A percentile compares a stretch with the other conserved stretches of the same genome.
Evolutionary conservation across 352 stramenopile species (phyloP).

Genomic region (Aphanomyces astaci): DNA sequence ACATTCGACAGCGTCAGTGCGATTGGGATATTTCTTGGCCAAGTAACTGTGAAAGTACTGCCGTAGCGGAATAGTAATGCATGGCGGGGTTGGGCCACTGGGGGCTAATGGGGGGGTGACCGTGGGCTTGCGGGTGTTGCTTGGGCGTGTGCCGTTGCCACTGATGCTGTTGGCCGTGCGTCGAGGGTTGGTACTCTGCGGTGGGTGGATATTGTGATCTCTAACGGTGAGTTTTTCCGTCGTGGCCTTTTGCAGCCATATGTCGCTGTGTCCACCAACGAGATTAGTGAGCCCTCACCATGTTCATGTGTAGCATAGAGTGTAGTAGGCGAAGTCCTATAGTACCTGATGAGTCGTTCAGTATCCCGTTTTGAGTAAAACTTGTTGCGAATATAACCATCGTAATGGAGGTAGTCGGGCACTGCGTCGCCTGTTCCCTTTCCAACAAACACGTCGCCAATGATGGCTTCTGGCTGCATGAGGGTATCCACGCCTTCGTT

Average conservation of each 20-base stretch:
- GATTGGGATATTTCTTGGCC: conserved; percentile 4
- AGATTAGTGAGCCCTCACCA: neutral
- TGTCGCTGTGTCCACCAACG: neutral
- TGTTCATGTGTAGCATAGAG: too few relatives aligned
- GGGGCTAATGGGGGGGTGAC: neutral
- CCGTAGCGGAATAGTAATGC: neutral
- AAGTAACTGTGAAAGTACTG: conserved; percentile 6
- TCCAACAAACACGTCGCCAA: conserved; percentile 35
- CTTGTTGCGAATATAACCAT: conserved; percentile 53
- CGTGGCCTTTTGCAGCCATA: conserved; percentile 60
- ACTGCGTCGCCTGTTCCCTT: conserved; percentile 31
- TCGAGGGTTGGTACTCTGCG: neutral
- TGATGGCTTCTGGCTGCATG: neutral
- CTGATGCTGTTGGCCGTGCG: neutral
- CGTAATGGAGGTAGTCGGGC: conserved; percentile 48
- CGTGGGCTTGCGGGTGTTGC: neutral
- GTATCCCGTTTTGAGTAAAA: conserved; percentile 37
- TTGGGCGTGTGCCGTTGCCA: neutral
- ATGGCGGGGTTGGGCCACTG: neutral
- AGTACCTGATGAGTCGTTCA: conserved; percentile 40
- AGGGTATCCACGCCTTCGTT: neutral
- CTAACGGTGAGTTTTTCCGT: conserved; percentile 27
- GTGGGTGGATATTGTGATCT: too few relatives aligned
- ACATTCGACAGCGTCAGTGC: conserved; percentile 40
- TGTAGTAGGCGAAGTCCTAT: too few relatives aligned